Evolutionary conservation across 805 yeast species (phyloP), one percentile per base, ranked within the genome.

Genomic region (Lachancea kluyveri): DNA sequence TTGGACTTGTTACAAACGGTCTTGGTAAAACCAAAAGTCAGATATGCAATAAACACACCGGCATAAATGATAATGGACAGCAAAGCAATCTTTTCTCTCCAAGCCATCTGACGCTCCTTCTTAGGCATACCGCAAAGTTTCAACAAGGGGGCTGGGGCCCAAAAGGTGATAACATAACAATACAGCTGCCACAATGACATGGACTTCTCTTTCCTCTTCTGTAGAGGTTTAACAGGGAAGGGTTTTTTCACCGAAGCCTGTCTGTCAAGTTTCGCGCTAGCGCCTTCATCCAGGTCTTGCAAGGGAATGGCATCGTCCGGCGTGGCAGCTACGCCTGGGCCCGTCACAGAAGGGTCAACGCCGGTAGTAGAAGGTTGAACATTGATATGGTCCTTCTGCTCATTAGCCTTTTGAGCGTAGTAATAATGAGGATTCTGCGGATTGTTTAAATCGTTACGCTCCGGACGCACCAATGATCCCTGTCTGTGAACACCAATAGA

Each of bases 41-140:
- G 65, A 54, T 69, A 92, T 1, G 94, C 96, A 23, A 87, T 81
- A 31, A 81, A 55, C 0, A 84, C 75, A 34, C 92, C 96, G 27
- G 83, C 61, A 44, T 71, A 70, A 12, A 80, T 42, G 46, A 90
- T 87, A 33, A 87, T 68, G 1, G 92, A 70, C 26, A 90, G 66
- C 26, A 92, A 67, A 2, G 86, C 97, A 33, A 88, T 81, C 52
- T 90, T 90, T 52, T 92, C 98, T 51, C 98, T 72, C 98, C 98
- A 92, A 0, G 97, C 97, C 66, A 77, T 75, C 54, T 88, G 96
- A 38, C 95, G 74, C 26, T 78, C 88, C 44, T 76, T 74, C 13
- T 81, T 76, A 20, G 72, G 70, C 70, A 90, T 70, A 3, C 97
- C 97, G 58, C 75, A 81, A 26, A 83, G 56, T 26, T 62, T 63